Evolutionary conservation across 805 yeast genomes (phyloP), one percentile per base, ranked within the genome.

Genomic region (Dipodascus geniculatus): DNA sequence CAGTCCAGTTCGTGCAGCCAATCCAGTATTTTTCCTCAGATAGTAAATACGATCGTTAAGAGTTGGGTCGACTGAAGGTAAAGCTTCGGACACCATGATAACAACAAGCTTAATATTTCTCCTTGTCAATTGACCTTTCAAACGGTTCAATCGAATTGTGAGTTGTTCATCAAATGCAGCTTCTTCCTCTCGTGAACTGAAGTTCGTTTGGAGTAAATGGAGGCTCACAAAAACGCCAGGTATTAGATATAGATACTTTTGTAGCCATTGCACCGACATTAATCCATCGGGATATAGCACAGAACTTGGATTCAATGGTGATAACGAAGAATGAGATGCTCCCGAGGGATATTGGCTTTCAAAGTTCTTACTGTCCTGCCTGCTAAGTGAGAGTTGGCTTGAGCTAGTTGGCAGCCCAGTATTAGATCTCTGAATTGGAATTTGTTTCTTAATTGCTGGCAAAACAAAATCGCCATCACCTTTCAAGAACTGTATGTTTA

Each of bases 221-320:
- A 79, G 71, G 1, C 75, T 62, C 1, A 81, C 65, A 47, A 74
- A 71, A 0, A 76, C 73, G 1, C 75, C 58, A 0, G 87, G 86
- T n/a, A 70, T 47, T 2, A 67, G 53, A n/a, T 71, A 67, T 23
- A 68, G 66, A 59, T 81, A 78, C 60, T 79, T 81, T 35, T 72
- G 70, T 14, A 80, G 55, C 87, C 87, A 82, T 23, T 75, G 67
- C 0, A 62, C 57, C 1, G 76, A 69, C 28, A 79, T 60, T 1
- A 79, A 57, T 0, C 74, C 73, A 35, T 71, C 66, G 0, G 78
- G 76, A 56, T 63, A 72, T 28, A 73, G 54, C 0, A 63, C 60
- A 0, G 77, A 69, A 2, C 66, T 65, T n/a, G 68, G 67, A 50
- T 73, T 70, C 50, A 71, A 66, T 1, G 83, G 82, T 0, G 82